These are phyloP conservation scores for Oryza officinalis DNA, from an alignment of 176 grass and related monocot genomes.

Conservation along the genomic window DNA sequence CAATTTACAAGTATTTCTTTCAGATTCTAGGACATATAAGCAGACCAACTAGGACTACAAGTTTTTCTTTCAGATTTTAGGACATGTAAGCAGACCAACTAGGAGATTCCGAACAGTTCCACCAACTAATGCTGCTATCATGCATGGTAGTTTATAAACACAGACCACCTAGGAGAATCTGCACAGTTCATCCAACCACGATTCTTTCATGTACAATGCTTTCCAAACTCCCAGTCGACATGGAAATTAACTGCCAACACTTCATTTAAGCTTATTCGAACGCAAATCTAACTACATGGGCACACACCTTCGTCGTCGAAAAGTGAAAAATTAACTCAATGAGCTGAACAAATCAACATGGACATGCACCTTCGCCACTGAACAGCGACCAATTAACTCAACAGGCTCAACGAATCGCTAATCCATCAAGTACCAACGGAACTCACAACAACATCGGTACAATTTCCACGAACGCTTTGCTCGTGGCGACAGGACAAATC, in stretches of 20 bases:
- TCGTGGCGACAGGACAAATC: not conserved
- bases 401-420: not conserved
- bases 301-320: not conserved
- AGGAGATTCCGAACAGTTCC: not conserved
- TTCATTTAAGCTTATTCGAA: not conserved
- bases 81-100: not conserved
- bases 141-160: not conserved
- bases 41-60: not conserved
- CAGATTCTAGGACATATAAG: not conserved
- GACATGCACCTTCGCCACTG: no score
- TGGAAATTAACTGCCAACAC: not conserved
- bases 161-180: not conserved
- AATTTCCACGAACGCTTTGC: not conserved
- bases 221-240: not conserved
- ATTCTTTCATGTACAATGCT: not conserved
- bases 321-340: not conserved
- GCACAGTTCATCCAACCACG: not conserved
- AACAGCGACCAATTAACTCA: not conserved
- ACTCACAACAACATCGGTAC: not conserved
- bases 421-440: not conserved
- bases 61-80: not conserved
- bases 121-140: not conserved
- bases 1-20: not conserved
- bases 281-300: not conserved
- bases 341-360: not conserved